Base-by-base conservation (phyloP, 2,329 filamentous ascomycete species). In the Cadophora gregata region DNA sequence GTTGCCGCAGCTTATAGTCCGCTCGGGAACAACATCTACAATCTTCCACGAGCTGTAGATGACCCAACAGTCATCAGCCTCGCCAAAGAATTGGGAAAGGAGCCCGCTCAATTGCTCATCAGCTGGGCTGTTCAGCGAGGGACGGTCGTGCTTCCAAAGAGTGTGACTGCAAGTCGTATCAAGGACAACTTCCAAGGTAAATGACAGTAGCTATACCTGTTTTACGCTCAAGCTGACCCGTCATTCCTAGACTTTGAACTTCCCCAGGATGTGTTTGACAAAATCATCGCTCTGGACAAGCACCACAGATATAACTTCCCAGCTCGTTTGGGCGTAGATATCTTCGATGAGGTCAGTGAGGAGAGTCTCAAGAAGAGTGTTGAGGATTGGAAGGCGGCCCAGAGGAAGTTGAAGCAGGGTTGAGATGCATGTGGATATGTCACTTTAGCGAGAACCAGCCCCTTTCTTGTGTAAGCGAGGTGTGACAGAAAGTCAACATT, bases 1-100 rank as follows among this genome's bases (percentile, higher is more conserved):
- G 80, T 86, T 67, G 77, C 90, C 56, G 84, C 86, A 72, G 88
- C 88, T 4, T 90, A 90, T 78, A 89, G 86, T 48, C 88, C 88
- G 4, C 83, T 90, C 25, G 88, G 83, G 16, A 86, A 86, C 78
- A 87, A 86, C 77, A 79, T 79, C 59, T 77, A 82, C 66, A 78
- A 79, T 60, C 76, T 80, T 51, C 80, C 81, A 14, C 63, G 51
- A 69, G 80, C 82, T 27, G 77, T 86, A 62, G 82, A 84, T 69
- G 84, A 84, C 67, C 77, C 80, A 2, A 79, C 78, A 42, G 78
- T 89, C 59, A 80, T 83, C 68, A 80, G 81, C 53, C 79, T 88
- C 50, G 86, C 86, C 38, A 81, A 84, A 68, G 79, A 81, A 42
- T 77, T 85, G 27, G 81, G 79, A 27, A 82, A 84, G 72, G 81